Conservation (phyloP, 2,329 filamentous ascomycete species). For the Botrytis elliptica region DNA sequence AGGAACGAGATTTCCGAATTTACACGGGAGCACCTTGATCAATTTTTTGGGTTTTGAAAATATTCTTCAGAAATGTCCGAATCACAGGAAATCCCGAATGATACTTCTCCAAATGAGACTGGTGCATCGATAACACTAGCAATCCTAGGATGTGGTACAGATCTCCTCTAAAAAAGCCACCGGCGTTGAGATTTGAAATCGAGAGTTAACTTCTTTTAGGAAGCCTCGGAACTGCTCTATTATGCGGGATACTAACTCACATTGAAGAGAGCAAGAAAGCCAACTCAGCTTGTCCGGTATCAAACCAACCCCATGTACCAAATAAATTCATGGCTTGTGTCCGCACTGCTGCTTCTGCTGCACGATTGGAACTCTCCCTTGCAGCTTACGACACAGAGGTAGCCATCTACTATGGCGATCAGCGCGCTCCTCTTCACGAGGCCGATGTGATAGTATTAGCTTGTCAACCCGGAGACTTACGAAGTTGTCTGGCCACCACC, state of each 20-base stretch:
- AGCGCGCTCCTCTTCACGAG: slow-evolving; percentile 67
- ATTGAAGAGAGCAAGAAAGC: slow-evolving; percentile 17
- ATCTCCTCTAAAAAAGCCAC: background rate
- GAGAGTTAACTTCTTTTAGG: slow-evolving; percentile 7
- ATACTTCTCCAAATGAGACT: background rate
- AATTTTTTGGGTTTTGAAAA: background rate
- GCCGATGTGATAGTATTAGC: slow-evolving; percentile 66
- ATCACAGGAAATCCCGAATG: background rate
- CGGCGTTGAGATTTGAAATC: background rate
- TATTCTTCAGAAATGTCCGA: slow-evolving; percentile 4
- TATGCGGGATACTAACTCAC: slow-evolving; percentile 16
- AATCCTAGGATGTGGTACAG: slow-evolving; percentile 20
- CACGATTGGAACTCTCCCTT: slow-evolving; percentile 61
- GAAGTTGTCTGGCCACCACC: slow-evolving; percentile 51
- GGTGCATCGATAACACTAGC: slow-evolving; percentile 10
- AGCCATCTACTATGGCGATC: slow-evolving; percentile 70
- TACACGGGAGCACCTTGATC: background rate
- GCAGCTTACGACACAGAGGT: slow-evolving; percentile 62
- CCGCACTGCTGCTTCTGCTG: slow-evolving; percentile 55
- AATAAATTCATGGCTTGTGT: slow-evolving; percentile 17
- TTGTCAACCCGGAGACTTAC: slow-evolving; percentile 73
- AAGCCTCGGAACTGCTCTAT: slow-evolving; percentile 19
- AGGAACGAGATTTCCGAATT: background rate
- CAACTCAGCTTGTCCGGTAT: background rate
- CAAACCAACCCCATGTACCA: background rate